Conservation (phyloP, 805 yeast species). For the Candida pini region DNA sequence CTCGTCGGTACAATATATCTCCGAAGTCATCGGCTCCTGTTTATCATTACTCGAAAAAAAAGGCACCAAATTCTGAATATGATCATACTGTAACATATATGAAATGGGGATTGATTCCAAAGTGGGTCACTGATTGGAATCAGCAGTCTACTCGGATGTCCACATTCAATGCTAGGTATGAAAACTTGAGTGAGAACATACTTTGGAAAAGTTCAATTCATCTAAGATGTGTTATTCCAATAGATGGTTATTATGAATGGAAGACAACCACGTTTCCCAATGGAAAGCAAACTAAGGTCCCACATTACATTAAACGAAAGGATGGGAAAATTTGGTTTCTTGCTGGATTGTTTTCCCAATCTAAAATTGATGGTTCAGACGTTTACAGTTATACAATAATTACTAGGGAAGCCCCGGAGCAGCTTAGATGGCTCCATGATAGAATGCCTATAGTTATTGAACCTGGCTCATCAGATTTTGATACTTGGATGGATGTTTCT, state of each 20-base stretch:
- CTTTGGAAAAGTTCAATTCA: conserved; percentile 52
- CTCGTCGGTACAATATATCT: conserved; percentile 50
- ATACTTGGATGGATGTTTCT: conserved; percentile 54
- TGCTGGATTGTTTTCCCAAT: conserved; percentile 49
- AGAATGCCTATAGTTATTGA: conserved; percentile 73
- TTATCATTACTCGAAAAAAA: conserved; percentile 20
- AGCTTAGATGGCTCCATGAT: conserved; percentile 62
- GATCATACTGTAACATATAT: conserved; percentile 39
- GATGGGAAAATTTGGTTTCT: conserved; percentile 52
- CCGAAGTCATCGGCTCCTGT: conserved; percentile 53
- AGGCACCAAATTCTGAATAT: not conserved
- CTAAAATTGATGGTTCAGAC: conserved; percentile 19
- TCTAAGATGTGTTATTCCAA: conserved; percentile 68
- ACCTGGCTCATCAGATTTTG: conserved; percentile 55
- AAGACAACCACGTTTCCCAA: too few species aligned
- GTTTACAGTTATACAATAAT: conserved; percentile 58
- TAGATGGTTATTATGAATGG: conserved; percentile 90
- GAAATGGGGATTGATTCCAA: conserved; percentile 80
- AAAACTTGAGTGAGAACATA: conserved; percentile 45
- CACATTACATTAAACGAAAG: conserved; percentile 58
- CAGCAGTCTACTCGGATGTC: conserved; percentile 33
- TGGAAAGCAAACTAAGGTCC: conserved; percentile 40
- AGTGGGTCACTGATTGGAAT: conserved; percentile 43
- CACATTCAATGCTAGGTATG: conserved; percentile 72
- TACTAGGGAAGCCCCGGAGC: conserved; percentile 64